Conservation (phyloP, 2,329 filamentous ascomycete genomes). For the Onygenales sp. region DNA sequence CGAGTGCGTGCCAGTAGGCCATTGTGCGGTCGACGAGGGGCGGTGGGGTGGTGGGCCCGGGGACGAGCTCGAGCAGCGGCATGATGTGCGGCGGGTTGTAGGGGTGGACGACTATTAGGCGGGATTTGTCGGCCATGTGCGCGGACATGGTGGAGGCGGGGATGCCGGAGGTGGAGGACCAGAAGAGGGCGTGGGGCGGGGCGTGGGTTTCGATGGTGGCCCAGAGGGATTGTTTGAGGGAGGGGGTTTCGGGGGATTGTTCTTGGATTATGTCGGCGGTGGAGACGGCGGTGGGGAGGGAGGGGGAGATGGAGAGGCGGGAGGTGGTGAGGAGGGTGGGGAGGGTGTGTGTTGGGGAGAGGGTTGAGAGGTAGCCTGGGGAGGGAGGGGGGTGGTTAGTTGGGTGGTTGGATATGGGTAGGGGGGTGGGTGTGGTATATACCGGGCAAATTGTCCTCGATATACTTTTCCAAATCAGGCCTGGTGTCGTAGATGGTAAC, state of each 20-base stretch:
- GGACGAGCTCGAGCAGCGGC: conserved; percentile 51
- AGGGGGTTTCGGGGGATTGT: conserved; percentile 46
- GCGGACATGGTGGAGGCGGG: conserved; percentile 41
- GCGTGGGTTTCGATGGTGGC: conserved; percentile 40
- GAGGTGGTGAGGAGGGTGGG: conserved; percentile 16
- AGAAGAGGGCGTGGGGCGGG: conserved; percentile 38
- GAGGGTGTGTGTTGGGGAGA: conserved; percentile 6
- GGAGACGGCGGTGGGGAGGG: conserved; percentile 31
- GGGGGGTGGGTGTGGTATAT: conserved; percentile 6
- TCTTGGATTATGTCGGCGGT: conserved; percentile 48
- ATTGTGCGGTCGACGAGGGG: conserved; percentile 32
- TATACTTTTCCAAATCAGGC: conserved; percentile 37
- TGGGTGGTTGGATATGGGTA: neutral
- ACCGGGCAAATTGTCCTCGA: conserved; percentile 15
- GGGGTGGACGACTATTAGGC: conserved; percentile 49
- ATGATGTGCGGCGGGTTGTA: conserved; percentile 56
- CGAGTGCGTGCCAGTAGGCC: conserved; percentile 36
- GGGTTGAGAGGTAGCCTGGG: conserved; percentile 20
- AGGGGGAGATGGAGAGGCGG: conserved; percentile 28
- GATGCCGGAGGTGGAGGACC: conserved; percentile 51
- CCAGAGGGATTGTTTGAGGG: conserved; percentile 46
- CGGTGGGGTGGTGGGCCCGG: conserved; percentile 33
- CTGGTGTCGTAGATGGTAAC: conserved; percentile 45
- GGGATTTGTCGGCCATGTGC: conserved; percentile 32
- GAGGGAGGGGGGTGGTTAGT: conserved; percentile 18